A percentile compares a stretch with the other conserved stretches of the same genome.
Evolutionary conservation across 2,329 filamentous ascomycete species (phyloP).

Genomic region (Colletotrichum eleusines): DNA sequence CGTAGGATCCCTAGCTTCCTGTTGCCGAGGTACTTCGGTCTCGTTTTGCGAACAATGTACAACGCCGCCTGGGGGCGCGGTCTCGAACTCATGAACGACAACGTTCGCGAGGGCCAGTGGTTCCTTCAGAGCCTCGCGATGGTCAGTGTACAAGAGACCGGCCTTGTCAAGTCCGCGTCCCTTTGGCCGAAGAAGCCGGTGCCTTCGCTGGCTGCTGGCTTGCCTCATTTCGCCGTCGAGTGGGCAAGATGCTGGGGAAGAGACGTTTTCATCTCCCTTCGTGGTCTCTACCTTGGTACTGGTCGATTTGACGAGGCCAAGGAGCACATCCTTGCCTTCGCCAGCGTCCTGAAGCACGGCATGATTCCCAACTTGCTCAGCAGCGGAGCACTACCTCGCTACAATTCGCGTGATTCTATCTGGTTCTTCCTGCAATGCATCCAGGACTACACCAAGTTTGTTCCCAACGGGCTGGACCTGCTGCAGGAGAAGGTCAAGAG

Average conservation of each 20-base stretch:
- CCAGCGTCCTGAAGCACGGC: conserved; percentile 95
- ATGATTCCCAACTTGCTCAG: conserved; percentile 97
- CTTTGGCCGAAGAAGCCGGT: conserved; percentile 88
- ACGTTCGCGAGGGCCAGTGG: conserved; percentile 83
- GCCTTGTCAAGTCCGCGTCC: conserved; percentile 89
- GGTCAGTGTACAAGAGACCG: conserved; percentile 92
- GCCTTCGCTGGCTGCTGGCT: conserved; percentile 88
- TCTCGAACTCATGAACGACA: conserved; percentile 81
- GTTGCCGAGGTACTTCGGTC: conserved; percentile 90
- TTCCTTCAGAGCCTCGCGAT: conserved; percentile 91
- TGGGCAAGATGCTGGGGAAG: conserved; percentile 98
- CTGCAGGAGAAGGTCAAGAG: conserved; percentile 83
- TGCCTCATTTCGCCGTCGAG: conserved; percentile 92
- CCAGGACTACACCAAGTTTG: conserved; percentile 89
- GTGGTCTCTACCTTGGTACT: conserved; percentile 91
- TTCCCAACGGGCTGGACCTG: conserved; percentile 79
- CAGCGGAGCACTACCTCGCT: conserved; percentile 86
- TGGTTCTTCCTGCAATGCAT: conserved; percentile 99
- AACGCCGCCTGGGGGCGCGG: conserved; percentile 83
- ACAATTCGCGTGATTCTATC: conserved; percentile 95
- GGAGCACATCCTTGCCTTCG: conserved; percentile 95
- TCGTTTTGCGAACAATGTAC: conserved; percentile 90
- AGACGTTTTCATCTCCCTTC: conserved; percentile 95
- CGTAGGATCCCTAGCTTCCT: conserved; percentile 88
- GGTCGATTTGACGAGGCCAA: conserved; percentile 89